Conservation (phyloP, 139 green algal species). For the Micractinium conductrix region DNA sequence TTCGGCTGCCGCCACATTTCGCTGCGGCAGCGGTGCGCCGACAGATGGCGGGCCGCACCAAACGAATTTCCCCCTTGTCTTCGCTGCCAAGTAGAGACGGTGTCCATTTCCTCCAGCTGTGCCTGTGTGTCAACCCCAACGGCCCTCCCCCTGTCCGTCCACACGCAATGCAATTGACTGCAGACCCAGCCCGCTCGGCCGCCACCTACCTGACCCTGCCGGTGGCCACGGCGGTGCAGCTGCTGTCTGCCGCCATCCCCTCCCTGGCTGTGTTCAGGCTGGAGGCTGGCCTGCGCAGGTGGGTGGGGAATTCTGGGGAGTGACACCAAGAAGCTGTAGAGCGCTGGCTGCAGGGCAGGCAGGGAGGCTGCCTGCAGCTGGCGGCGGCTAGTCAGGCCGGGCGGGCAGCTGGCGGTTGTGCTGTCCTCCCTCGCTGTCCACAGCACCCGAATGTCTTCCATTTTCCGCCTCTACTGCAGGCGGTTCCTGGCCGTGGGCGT, state of each 20-base stretch:
- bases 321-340: too few relatives aligned
- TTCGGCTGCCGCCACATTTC: too few relatives aligned
- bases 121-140: neutral
- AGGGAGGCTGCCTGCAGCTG: too few relatives aligned
- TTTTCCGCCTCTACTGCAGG: neutral
- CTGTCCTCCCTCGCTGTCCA: neutral
- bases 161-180: neutral
- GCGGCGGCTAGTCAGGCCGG: too few relatives aligned
- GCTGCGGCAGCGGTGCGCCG: too few relatives aligned
- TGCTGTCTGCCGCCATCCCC: neutral
- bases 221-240: neutral
- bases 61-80: too few relatives aligned
- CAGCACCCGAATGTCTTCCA: neutral
- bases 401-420: too few relatives aligned
- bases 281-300: conserved; percentile 20
- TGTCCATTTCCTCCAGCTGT: neutral
- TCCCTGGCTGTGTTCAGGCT: neutral
- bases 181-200: neutral
- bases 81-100: neutral
- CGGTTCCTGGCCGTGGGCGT: neutral
- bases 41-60: too few relatives aligned
- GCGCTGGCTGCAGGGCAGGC: too few relatives aligned
- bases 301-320: too few relatives aligned
- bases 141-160: neutral
- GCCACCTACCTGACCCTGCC: conserved; percentile 3